A percentile compares a stretch with the other conserved stretches of the same genome.
These are phyloP conservation scores for Meripilus lineatus DNA, from an alignment of 1,284 basidiomycete species.

Conservation along the genomic window DNA sequence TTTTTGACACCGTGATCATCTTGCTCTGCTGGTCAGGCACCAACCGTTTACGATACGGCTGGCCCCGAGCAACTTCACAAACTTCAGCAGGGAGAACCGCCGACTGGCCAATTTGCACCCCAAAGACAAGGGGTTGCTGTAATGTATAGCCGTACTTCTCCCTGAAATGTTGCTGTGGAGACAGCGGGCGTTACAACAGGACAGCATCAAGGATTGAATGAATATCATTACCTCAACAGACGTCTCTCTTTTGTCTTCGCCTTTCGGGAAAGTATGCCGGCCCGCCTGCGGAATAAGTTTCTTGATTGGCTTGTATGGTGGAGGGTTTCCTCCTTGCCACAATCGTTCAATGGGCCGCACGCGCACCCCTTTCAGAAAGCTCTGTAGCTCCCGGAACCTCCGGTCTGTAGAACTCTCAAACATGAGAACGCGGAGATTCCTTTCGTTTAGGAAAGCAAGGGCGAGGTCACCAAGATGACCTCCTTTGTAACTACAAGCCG, in stretches of 20 bases:
- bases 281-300: slow-evolving; percentile 20
- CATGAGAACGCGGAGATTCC: not conserved
- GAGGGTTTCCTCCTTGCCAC: not conserved
- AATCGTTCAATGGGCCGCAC: not conserved
- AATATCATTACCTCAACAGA: no score
- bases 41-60: slow-evolving; percentile 43
- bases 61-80: slow-evolving; percentile 39
- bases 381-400: no score
- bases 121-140: slow-evolving; percentile 32
- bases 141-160: slow-evolving; percentile 27
- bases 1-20: slow-evolving; percentile 40
- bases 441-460: not conserved
- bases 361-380: not conserved
- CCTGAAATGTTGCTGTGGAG: slow-evolving; percentile 31
- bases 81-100: slow-evolving; percentile 45
- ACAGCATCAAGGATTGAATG: no score
- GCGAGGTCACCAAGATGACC: not conserved
- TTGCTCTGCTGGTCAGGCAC: slow-evolving; percentile 31
- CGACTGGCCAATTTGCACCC: slow-evolving; percentile 28
- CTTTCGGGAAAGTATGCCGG: slow-evolving; percentile 27
- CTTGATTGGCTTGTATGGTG: slow-evolving; percentile 17
- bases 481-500: not conserved
- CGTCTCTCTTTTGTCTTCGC: slow-evolving; percentile 20
- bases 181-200: no score
- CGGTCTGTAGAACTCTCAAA: no score